Evolutionary conservation across 257 asterid genomes (phyloP).

Genomic region (Craterostigma plantagineum): DNA sequence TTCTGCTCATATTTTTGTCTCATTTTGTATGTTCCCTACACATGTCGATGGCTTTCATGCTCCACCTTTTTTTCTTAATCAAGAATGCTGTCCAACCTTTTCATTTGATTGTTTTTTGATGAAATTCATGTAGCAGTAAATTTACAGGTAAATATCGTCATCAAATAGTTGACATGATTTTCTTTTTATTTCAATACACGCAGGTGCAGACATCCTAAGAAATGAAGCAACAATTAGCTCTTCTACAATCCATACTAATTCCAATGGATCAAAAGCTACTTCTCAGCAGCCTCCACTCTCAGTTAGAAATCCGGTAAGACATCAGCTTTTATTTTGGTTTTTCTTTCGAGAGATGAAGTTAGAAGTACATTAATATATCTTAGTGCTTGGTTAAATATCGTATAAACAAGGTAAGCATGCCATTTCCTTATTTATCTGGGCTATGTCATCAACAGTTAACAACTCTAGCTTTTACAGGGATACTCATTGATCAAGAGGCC

Average conservation of each 20-base stretch:
- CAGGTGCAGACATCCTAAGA: slow-evolving; percentile 29
- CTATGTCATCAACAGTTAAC: slow-evolving; percentile 7
- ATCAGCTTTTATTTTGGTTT: slow-evolving; percentile 9
- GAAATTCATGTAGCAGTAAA: too few species aligned
- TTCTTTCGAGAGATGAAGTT: not conserved
- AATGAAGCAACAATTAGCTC: slow-evolving; percentile 26
- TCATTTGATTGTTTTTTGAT: too few species aligned
- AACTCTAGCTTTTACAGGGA: slow-evolving; percentile 20
- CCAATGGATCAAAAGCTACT: slow-evolving; percentile 23
- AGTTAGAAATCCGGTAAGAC: slow-evolving; percentile 36
- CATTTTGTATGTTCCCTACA: too few species aligned
- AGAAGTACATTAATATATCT: not conserved
- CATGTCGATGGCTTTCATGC: too few species aligned
- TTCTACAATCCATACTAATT: slow-evolving; percentile 21
- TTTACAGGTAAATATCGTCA: too few species aligned
- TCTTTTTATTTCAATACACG: slow-evolving; percentile 10
- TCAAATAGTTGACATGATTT: slow-evolving; percentile 1
- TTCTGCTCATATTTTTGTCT: too few species aligned
- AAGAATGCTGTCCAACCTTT: too few species aligned
- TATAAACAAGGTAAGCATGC: too few species aligned
- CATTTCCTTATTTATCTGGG: not conserved
- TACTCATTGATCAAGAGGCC: slow-evolving; percentile 19
- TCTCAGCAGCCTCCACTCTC: slow-evolving; percentile 17
- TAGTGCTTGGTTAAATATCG: too few species aligned
- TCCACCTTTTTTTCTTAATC: too few species aligned